These are phyloP conservation scores for Serendipita sp. DNA, from an alignment of 768 basidiomycete species.

Conservation along the genomic window DNA sequence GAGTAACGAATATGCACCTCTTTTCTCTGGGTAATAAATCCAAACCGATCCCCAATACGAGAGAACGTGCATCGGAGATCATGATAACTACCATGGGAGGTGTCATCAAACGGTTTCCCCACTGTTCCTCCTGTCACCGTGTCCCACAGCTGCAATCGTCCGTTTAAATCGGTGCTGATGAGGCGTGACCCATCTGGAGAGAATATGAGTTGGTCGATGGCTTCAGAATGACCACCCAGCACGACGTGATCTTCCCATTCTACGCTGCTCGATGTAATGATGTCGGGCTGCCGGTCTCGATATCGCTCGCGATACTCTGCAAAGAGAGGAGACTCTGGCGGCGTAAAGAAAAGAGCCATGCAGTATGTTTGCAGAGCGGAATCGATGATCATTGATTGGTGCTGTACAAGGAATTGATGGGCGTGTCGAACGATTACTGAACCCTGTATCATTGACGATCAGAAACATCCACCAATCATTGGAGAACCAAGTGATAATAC, in stretches of 20 bases:
- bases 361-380: not conserved
- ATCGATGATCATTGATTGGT: not conserved
- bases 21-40: too few species aligned
- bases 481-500: not conserved
- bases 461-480: not conserved
- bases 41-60: too few species aligned
- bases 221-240: not conserved
- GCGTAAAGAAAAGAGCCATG: not conserved
- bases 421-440: not conserved
- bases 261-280: not conserved
- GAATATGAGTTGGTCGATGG: not conserved
- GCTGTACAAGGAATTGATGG: not conserved
- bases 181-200: not conserved
- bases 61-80: too few species aligned
- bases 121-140: not conserved
- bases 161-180: not conserved
- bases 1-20: too few species aligned
- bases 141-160: not conserved
- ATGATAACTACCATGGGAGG: too few species aligned
- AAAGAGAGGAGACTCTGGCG: not conserved
- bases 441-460: not conserved
- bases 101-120: not conserved
- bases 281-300: not conserved
- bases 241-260: not conserved
- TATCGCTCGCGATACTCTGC: not conserved